Percentiles rank a stretch among this genome's conserved stretches.
Conservation (phyloP, 495 filamentous ascomycete species). For the Sabuloglossum arenarium region DNA sequence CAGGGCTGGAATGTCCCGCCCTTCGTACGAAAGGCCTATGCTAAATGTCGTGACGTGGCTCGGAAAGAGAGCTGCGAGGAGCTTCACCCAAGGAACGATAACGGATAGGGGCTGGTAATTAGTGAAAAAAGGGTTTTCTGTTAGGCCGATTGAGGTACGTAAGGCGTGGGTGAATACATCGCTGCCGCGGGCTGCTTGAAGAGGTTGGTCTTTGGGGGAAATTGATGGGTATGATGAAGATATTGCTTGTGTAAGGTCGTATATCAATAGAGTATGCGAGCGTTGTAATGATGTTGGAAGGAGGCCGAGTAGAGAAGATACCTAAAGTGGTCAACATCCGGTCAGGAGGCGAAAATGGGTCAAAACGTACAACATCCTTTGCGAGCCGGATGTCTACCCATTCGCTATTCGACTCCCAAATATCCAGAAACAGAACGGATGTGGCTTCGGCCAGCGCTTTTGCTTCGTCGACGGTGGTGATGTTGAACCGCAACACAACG, state of each 20-base stretch:
- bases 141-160: conserved; percentile 16
- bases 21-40: conserved; percentile 67
- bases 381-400: conserved; percentile 77
- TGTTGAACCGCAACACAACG: conserved; percentile 73
- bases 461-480: conserved; percentile 49
- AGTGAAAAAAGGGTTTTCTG: conserved; percentile 56
- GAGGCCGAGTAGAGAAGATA: conserved; percentile 60
- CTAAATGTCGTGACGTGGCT: conserved; percentile 49
- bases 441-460: conserved; percentile 50
- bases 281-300: conserved; percentile 56
- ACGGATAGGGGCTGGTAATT: conserved; percentile 72
- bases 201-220: conserved; percentile 9
- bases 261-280: conserved; percentile 54
- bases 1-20: conserved; percentile 63
- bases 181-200: conserved; percentile 14
- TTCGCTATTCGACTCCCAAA: conserved; percentile 67
- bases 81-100: conserved; percentile 68
- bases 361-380: conserved; percentile 45
- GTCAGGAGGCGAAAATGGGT: not conserved
- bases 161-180: conserved; percentile 17
- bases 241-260: conserved; percentile 58
- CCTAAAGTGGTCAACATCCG: conserved; percentile 19
- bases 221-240: conserved; percentile 50
- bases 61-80: conserved; percentile 75
- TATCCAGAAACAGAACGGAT: conserved; percentile 60